A percentile compares a stretch with the other conserved stretches of the same genome.
These are phyloP conservation scores for Oenanthe javanica DNA, from an alignment of 140 eudicot genomes.

Conservation along the genomic window DNA sequence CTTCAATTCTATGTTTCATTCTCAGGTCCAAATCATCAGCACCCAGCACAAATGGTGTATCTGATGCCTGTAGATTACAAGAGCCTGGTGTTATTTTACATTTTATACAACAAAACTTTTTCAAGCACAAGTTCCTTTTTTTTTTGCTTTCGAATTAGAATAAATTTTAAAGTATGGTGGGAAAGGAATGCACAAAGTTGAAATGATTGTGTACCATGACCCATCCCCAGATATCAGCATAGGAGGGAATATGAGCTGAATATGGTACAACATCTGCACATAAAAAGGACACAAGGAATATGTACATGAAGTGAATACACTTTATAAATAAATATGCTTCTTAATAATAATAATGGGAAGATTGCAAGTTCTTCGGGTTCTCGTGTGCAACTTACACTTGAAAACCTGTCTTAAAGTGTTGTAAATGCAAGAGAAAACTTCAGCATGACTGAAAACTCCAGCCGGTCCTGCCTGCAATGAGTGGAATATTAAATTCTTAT, in stretches of 20 bases:
- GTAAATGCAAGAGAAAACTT: conserved; percentile 83
- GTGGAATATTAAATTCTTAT: not conserved
- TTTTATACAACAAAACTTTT: not conserved
- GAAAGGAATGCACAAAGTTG: conserved; percentile 8
- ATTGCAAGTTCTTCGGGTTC: not conserved
- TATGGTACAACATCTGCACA: conserved; percentile 83
- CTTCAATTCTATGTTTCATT: conserved; percentile 69
- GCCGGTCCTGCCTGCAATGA: conserved; percentile 85
- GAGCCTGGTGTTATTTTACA: not conserved
- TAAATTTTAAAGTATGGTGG: not conserved
- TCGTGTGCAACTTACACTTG: conserved; percentile 47
- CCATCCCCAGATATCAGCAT: conserved; percentile 99
- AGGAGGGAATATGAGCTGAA: conserved; percentile 88
- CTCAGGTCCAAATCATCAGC: conserved; percentile 78
- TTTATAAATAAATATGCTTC: not conserved
- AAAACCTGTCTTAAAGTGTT: conserved; percentile 80
- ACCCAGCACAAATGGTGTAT: conserved; percentile 31
- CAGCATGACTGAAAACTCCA: conserved; percentile 74
- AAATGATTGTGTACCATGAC: conserved; percentile 52
- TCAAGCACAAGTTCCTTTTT: not conserved
- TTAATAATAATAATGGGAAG: not conserved
- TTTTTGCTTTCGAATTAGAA: not conserved
- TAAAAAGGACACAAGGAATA: not conserved
- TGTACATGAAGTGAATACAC: not conserved
- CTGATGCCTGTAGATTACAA: conserved; percentile 32